Base-by-base conservation (phyloP, 1,284 basidiomycete genomes). In the Austroboletus novae-zelandiae region DNA sequence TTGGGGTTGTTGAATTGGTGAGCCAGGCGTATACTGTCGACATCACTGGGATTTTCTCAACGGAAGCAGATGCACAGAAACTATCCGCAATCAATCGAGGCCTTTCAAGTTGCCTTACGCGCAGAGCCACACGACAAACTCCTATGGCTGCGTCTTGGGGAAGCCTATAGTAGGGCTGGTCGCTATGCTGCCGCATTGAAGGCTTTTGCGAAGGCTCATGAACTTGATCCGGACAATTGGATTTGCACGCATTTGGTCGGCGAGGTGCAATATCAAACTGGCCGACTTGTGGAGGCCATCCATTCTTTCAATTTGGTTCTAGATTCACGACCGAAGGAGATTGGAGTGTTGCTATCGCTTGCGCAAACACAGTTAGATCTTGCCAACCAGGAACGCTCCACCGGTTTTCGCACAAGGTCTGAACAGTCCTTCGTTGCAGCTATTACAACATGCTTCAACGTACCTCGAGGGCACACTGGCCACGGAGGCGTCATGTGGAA, bases 1-100 rank as follows among this genome's bases (percentile, higher is more conserved):
- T 97, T 27, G 97, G 97, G 1, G 83, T 91, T 1, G 94, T 96
- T 2, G 93, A 98, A 65, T 74, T 98, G 72, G 94, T 94, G 61
- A 71, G 84, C 70, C 45, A 20, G 34, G 31, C 42, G 20, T 29
- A 34, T 46, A 36, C 27, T 20, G 17, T 7, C 10, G 36, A 27
- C 31, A 39, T 36, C 42, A 51, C 7, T 27, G 25, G 25, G 1
- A 48, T 45, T 55, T 45, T 25, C 52, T 50, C 51, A 55, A 45
- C 23, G 15, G 50, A 41, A 57, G 8, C 55, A 94, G 91, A 85
- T 83, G 57, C 84, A 86, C 49, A 80, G 81, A 50, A 86, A 91
- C 54, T 93, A 88, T 61, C 64, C 79, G 10, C 74, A 83, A 39
- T 94, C 96, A 4, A 93, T 96, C 40, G 80, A 87, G 55, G 86